Base-by-base conservation (phyloP, 1,284 basidiomycete genomes). In the Rhodofomes roseus region DNA sequence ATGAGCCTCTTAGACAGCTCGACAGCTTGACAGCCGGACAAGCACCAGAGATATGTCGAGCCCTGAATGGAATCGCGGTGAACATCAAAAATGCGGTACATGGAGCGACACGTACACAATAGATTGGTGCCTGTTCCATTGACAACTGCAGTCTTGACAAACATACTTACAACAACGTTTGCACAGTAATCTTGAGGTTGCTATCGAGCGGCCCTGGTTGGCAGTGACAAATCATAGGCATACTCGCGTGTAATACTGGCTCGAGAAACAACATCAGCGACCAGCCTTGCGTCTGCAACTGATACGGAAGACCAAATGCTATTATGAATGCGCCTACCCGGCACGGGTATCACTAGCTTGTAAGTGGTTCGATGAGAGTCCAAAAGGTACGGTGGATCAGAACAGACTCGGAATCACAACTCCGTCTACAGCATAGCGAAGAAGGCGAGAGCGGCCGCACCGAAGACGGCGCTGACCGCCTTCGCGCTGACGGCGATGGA, bases 391-490 rank as follows among this genome's bases (percentile, higher is more conserved):
- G 27, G n/a, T 36, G 34, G 5, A 36, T 25, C 18, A 36, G 12
- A 34, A 31, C 27, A 51, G 27, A 36, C 29, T 36, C 50, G 18
- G 20, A 44, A 36, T 36, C 27, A 31, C 14, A 39, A 14, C 50
- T 36, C 20, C 40, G 36, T 22, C 44, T 57, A 57, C 11, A 58
- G 20, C 36, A 58, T 40, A 6, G 39, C 36, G 9, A 58, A 1
- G 7, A 58, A 20, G 11, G 50, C 48, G 43, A 71, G 48, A 48
- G 62, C 61, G 29, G 63, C 58, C 11, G 62, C 69, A 34, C 66
- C 69, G 36, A 70, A 53, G n/a, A 68, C 22, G n/a, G 55, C 63
- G 20, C 67, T 59, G 51, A 64, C 61, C 39, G 60, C 55, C 44
- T 67, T 68, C 12, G 63, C 58, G 62, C 63, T 55, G 22, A 65